Evolutionary conservation across 192 early-diverging fungal species (phyloP), one percentile per base, ranked within the genome.

Genomic region (Backusella mclennaniae): DNA sequence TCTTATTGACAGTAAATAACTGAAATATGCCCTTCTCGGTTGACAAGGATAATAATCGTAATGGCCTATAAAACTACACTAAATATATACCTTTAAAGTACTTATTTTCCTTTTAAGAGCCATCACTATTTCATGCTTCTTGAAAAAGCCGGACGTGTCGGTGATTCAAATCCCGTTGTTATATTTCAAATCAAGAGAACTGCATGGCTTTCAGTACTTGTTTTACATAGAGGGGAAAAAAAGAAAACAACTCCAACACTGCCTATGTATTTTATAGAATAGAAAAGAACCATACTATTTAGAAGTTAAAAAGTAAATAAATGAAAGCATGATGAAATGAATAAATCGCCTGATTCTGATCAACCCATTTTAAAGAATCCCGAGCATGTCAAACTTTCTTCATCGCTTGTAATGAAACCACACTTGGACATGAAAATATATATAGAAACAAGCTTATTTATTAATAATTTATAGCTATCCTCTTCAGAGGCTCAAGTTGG

Each of bases 381-480:
- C 1, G 42, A 14, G 9, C 23, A 74, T 66, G 36, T 66, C 36
- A 56, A 75, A 75, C 21, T 67, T 67, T 67, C 35, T 75, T 29
- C 63, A 66, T 15, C 63, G 35, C 21, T 67, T 75, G 63, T 67
- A 75, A 75, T 39, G 12, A 33, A 29, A 15, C 17, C 15, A 12
- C 8, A 31, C 3, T 11, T 33, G 12, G 26, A 41, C 23, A 36
- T 63, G 15, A 21, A 23, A 26, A 36, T 8, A 36, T 21, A 33
- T n/a, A 23, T 21, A 33, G 11, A 73, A 15, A 1, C 14, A 17
- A 26, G 7, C 4, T 6, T 35, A 23, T 21, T 1, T 11, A 17
- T 21, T 49, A 7, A 49, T 41, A 66, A 41, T 41, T 66, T 46
- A 29, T 66, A 75, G 74, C 21, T 75, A 75, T 46, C 74, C 74